Conservation (phyloP, 75 land plant species). For the Cryptomeria japonica region DNA sequence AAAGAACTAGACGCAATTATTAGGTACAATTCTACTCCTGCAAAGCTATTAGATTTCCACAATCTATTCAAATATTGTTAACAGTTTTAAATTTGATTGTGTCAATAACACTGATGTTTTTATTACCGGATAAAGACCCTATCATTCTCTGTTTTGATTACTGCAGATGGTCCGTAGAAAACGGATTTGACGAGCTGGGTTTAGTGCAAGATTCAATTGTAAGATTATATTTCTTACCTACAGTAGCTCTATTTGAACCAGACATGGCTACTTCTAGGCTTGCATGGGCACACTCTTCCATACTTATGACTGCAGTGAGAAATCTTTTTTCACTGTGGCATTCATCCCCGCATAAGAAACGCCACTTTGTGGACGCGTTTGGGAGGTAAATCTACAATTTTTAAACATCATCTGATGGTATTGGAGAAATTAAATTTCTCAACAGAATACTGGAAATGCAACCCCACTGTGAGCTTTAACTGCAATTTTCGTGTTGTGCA, state of each 20-base stretch:
- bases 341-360: background rate
- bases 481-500: background rate
- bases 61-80: no score
- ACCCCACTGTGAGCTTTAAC: background rate
- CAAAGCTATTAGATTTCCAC: no score
- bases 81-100: no score
- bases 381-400: background rate
- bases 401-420: no score
- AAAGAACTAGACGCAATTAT: slow-evolving; percentile 30
- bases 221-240: slow-evolving; percentile 44
- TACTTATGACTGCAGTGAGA: slow-evolving; percentile 30
- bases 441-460: background rate
- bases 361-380: background rate
- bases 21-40: background rate
- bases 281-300: slow-evolving; percentile 53
- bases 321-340: background rate
- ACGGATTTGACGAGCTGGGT: slow-evolving; percentile 26
- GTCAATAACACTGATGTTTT: no score
- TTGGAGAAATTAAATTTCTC: background rate
- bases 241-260: slow-evolving; percentile 56
- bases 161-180: slow-evolving; percentile 48
- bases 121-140: no score
- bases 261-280: slow-evolving; percentile 47
- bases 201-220: slow-evolving; percentile 24
- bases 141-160: background rate